These are phyloP conservation scores for Epichloe gansuensis DNA, from an alignment of 2,329 filamentous ascomycete genomes.

Conservation along the genomic window DNA sequence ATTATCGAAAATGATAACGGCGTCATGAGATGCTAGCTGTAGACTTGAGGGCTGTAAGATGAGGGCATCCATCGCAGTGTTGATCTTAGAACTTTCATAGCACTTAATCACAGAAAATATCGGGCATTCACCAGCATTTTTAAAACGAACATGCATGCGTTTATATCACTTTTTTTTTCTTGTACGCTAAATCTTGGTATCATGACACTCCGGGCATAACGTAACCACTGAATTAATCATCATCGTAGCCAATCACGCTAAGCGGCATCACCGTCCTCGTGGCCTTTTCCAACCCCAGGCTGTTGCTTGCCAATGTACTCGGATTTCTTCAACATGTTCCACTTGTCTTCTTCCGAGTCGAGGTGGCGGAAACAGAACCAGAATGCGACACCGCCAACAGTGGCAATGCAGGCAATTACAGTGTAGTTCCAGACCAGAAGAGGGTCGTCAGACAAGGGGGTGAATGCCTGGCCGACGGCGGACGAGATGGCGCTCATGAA, in stretches of 20 bases:
- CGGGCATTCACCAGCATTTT: no score
- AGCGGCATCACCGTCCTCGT: constrained; percentile 4
- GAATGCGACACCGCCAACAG: constrained; percentile 49
- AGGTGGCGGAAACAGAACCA: constrained; percentile 55
- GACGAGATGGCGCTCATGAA: constrained; percentile 59
- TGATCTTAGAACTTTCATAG: no score
- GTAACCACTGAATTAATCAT: neutral
- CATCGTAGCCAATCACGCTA: no score
- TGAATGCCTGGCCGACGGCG: constrained; percentile 57
- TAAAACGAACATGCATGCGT: neutral
- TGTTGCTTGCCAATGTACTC: constrained; percentile 28
- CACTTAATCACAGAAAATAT: no score
- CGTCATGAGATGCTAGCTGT: no score
- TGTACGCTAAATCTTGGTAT: neutral
- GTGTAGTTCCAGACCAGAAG: constrained; percentile 62
- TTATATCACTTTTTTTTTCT: neutral
- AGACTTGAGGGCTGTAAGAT: no score
- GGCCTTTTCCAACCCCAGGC: constrained; percentile 18
- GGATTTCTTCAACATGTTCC: constrained; percentile 47
- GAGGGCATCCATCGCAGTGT: no score
- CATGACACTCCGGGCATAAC: neutral
- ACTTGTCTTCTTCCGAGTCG: constrained; percentile 53
- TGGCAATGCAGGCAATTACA: constrained; percentile 46
- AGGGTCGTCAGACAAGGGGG: constrained; percentile 48
- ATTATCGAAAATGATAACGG: no score